Evolutionary conservation across 345 rosid species (phyloP).

Genomic region (Eucalyptus curtisii): DNA sequence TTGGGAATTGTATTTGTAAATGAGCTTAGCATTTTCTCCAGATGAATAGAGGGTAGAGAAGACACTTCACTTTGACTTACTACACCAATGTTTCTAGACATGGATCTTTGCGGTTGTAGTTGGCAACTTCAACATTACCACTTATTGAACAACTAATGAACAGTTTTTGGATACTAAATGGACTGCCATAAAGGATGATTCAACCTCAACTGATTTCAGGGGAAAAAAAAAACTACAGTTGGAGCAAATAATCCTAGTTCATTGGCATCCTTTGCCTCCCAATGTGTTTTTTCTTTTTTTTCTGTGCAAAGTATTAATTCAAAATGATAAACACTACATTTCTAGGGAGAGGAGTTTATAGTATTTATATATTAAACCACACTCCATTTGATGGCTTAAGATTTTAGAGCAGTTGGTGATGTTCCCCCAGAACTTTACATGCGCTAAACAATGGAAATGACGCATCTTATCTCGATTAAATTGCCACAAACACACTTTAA

Average conservation of each 20-base stretch:
- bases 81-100: neutral
- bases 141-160: neutral
- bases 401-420: neutral
- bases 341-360: neutral
- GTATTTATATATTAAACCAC: neutral
- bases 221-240: neutral
- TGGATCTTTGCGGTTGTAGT: neutral
- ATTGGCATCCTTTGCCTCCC: neutral
- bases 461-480: neutral
- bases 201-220: neutral
- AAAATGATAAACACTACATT: neutral
- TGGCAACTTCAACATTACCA: neutral
- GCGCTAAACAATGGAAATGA: neutral
- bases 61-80: neutral
- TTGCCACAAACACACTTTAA: neutral
- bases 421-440: neutral
- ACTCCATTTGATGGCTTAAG: neutral
- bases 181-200: neutral
- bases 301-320: neutral
- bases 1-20: neutral
- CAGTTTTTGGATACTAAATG: neutral
- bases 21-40: neutral
- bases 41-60: neutral
- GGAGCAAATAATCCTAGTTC: neutral
- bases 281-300: neutral